Base-by-base conservation (phyloP, 495 filamentous ascomycete genomes). In the Podospora pseudocomata region DNA sequence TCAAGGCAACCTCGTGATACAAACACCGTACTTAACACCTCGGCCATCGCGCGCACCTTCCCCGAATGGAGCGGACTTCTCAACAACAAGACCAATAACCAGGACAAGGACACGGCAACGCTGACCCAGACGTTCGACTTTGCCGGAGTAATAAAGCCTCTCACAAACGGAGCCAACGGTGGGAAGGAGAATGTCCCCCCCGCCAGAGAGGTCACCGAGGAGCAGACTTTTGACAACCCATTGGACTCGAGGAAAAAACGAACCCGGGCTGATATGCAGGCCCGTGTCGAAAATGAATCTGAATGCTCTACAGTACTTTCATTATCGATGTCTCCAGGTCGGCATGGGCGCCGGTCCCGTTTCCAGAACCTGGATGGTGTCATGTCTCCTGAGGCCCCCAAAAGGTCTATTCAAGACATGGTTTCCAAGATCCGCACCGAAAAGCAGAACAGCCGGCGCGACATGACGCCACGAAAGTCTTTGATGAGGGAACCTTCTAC, bases 31-130 rank as follows among this genome's bases (percentile, higher is more conserved):
- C 82, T 90, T 72, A 86, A 90, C 78, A 90, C 87, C 6, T 90
- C 87, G 9, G 87, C 83, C 49, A 79, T 90, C 58, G 86, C 85
- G 26, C 85, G 83, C 71, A 81, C 84, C 63, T 90, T 90, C 76
- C 88, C 88, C 26, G 84, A 90, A 70, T 90, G 81, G 81, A 79
- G 75, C 55, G 72, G 74, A 15, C 72, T 72, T 34, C 68, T 73
- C 53, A 32, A 58, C 55, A 58, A 58, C n/a, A 58, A 58, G 6
- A 49, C 57, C 68, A 71, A 70, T 62, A 71, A 70, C 63, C 63
- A 68, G 58, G 20, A 34, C 55, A 49, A 49, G 39, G 72, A 70
- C 63, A 65, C 68, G 39, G 23, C 30, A 27, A 72, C 72, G 6
- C 19, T 71, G 27, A 67, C 73, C 32, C 67, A 72, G 65, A 76